phyloP scores from a whole-genome alignment of 139 green algal genomes.

The Trebouxia sp. region DNA sequence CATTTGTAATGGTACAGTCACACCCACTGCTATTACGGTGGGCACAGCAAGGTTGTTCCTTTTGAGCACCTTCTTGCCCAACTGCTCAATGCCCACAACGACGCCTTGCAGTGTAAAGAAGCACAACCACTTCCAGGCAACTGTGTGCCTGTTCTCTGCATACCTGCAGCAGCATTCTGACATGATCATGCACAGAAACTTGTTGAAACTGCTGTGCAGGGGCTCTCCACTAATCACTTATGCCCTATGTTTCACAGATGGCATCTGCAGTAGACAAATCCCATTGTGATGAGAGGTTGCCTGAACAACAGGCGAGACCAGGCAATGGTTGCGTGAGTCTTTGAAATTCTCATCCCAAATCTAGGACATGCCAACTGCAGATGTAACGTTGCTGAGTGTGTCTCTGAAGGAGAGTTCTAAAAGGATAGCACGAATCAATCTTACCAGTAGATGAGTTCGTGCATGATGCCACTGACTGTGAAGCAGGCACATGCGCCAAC shows the following conservation, averaged over 20 bases:
- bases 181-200: not conserved
- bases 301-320: too few species aligned
- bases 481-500: constrained; percentile 8
- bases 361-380: too few species aligned
- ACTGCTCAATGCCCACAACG: not conserved
- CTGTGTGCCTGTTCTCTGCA: not conserved
- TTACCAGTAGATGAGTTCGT: constrained; percentile 27
- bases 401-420: not conserved
- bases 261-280: too few species aligned
- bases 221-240: too few species aligned
- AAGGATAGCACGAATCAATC: not conserved
- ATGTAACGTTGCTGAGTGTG: too few species aligned
- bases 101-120: constrained; percentile 18
- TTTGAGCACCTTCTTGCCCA: not conserved
- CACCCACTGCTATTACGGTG: not conserved
- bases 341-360: too few species aligned
- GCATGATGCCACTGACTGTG: constrained; percentile 10
- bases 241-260: too few species aligned
- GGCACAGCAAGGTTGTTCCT: not conserved
- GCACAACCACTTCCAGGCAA: not conserved
- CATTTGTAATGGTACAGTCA: constrained; percentile 1
- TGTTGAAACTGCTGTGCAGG: too few species aligned
- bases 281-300: too few species aligned
- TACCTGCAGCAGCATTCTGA: not conserved
- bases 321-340: too few species aligned